Conservation (phyloP, 2,329 filamentous ascomycete genomes). For the Didymellaceae sp. region DNA sequence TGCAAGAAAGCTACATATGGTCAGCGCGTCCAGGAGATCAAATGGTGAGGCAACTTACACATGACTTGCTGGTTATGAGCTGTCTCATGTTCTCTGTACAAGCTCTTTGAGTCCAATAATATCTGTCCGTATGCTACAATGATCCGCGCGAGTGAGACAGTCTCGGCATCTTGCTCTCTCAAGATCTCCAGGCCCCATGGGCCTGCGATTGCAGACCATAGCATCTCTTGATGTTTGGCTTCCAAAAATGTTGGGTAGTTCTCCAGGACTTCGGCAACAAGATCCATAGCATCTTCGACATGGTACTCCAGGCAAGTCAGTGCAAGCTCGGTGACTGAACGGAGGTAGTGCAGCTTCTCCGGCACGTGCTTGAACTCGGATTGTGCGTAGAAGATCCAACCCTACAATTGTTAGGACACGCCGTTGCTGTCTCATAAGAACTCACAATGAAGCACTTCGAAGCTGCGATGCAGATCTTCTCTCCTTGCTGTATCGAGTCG, state of each 20-base stretch:
- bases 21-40: constrained; percentile 11
- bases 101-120: constrained; percentile 39
- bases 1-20: constrained; percentile 57
- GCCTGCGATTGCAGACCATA: constrained; percentile 44
- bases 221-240: constrained; percentile 37
- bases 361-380: constrained; percentile 65
- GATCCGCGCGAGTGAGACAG: constrained; percentile 43
- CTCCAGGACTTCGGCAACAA: constrained; percentile 45
- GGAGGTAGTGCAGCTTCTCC: constrained; percentile 65
- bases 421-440: not conserved
- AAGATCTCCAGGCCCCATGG: constrained; percentile 47
- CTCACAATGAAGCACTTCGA: constrained; percentile 45
- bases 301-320: constrained; percentile 67
- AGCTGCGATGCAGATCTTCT: constrained; percentile 43
- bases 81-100: constrained; percentile 58
- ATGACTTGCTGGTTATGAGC: constrained; percentile 44
- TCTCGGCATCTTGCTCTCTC: constrained; percentile 44
- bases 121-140: constrained; percentile 47
- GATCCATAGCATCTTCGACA: constrained; percentile 52
- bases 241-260: constrained; percentile 46
- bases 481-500: constrained; percentile 34
- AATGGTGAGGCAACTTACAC: constrained; percentile 31
- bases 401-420: constrained; percentile 53
- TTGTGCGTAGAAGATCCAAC: constrained; percentile 78
- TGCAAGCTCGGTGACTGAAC: constrained; percentile 64